phyloP scores from a whole-genome alignment of 805 yeast genomes.

The Starmerella geochares region DNA sequence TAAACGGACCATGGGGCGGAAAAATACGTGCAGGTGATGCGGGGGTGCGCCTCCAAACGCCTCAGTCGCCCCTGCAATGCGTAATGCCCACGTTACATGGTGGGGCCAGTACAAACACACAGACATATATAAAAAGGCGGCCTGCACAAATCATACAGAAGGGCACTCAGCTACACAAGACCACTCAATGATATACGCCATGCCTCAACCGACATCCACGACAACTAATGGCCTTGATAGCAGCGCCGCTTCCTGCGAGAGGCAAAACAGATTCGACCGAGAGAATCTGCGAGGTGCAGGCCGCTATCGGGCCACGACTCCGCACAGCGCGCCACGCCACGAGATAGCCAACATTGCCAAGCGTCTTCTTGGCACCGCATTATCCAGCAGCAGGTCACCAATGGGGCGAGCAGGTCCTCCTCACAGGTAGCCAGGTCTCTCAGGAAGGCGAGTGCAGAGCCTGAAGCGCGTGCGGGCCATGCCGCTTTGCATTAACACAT shows the following conservation, averaged over 20 bases:
- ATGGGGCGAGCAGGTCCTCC: not conserved
- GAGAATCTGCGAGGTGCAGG: not conserved
- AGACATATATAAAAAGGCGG: not conserved
- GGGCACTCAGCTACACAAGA: too few relatives aligned
- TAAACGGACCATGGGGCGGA: constrained; percentile 1
- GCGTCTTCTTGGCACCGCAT: not conserved
- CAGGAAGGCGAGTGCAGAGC: too few relatives aligned
- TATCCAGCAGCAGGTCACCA: not conserved
- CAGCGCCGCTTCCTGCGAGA: not conserved
- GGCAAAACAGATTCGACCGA: not conserved
- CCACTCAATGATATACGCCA: too few relatives aligned
- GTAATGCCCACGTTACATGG: not conserved
- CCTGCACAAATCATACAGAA: too few relatives aligned
- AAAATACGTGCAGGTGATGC: not conserved
- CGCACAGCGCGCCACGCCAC: not conserved
- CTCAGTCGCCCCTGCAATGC: not conserved
- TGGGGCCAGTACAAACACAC: not conserved
- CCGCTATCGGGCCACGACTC: not conserved
- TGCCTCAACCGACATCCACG: not conserved
- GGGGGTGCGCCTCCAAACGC: not conserved
- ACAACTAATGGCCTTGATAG: not conserved
- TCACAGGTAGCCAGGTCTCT: not conserved
- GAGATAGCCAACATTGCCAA: not conserved
- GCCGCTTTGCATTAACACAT: not conserved
- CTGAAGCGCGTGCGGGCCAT: not conserved